Evolutionary conservation across 1,139 yeast genomes (phyloP).

Genomic region (Kodamaea derodonti): DNA sequence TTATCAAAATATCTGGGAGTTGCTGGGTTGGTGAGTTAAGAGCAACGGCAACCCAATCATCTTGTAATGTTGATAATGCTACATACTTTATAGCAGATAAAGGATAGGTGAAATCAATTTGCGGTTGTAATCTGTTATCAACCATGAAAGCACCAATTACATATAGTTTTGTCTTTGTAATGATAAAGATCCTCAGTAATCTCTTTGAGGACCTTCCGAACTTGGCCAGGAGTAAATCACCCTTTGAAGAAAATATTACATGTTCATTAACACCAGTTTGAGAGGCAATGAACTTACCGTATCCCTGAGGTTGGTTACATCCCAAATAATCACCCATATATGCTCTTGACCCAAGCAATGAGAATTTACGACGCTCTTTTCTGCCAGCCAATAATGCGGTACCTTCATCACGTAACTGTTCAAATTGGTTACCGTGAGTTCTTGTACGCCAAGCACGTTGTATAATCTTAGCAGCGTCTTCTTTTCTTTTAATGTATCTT

Average conservation of each 20-base stretch:
- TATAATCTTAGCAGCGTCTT: constrained; percentile 80
- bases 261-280: constrained; percentile 68
- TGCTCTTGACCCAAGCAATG: constrained; percentile 85
- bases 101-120: constrained; percentile 62
- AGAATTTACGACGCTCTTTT: constrained; percentile 88
- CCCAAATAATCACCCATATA: constrained; percentile 91
- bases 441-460: constrained; percentile 84
- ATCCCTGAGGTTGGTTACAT: constrained; percentile 69
- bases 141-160: constrained; percentile 69
- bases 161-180: constrained; percentile 60
- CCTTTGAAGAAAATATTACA: constrained; percentile 75
- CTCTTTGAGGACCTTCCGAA: constrained; percentile 91
- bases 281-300: constrained; percentile 63
- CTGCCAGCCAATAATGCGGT: constrained; percentile 63
- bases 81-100: constrained; percentile 59
- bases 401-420: constrained; percentile 82
- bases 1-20: constrained; percentile 76
- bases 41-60: constrained; percentile 88
- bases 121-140: constrained; percentile 68
- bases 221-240: constrained; percentile 77
- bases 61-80: constrained; percentile 73
- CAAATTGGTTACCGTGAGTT: constrained; percentile 76
- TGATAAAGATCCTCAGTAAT: constrained; percentile 64
- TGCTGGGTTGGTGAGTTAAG: constrained; percentile 47
- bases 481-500: constrained; percentile 72